Conservation (phyloP, 805 yeast genomes). For the Ogataea trehaloabstinens region DNA sequence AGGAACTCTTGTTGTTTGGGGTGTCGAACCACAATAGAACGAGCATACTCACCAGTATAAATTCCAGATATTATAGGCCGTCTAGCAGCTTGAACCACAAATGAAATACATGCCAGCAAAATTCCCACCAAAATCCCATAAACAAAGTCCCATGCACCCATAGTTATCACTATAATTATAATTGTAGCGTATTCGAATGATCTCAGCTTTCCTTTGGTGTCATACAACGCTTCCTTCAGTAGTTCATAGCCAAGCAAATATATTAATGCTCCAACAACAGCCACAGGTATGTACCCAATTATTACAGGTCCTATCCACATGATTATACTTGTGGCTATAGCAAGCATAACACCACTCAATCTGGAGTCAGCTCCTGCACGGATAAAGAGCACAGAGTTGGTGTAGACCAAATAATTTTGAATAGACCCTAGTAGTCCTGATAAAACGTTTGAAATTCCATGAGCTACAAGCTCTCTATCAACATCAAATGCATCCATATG, state of each 20-base stretch:
- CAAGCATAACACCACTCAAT: constrained; percentile 85
- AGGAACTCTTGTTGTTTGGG: constrained; percentile 85
- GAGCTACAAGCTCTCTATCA: constrained; percentile 90
- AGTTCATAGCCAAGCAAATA: constrained; percentile 89
- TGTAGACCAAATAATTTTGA: constrained; percentile 92
- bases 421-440: constrained; percentile 86
- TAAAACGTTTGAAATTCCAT: constrained; percentile 84
- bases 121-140: constrained; percentile 90
- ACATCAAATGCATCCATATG: constrained; percentile 86
- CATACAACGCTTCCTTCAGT: constrained; percentile 79
- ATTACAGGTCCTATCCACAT: constrained; percentile 89
- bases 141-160: constrained; percentile 96
- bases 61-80: constrained; percentile 78
- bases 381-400: constrained; percentile 87
- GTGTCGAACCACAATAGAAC: constrained; percentile 90
- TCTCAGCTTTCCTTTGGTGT: constrained; percentile 75
- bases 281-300: constrained; percentile 92
- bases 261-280: constrained; percentile 93
- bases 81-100: constrained; percentile 88
- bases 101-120: constrained; percentile 87
- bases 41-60: constrained; percentile 82
- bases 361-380: constrained; percentile 93
- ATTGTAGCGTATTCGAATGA: constrained; percentile 83
- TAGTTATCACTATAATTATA: constrained; percentile 79
- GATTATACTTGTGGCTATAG: constrained; percentile 72